A percentile compares a stretch with the other conserved stretches of the same genome.
Conservation (phyloP, 2,329 filamentous ascomycete species). For the Penicillium verrucosum region DNA sequence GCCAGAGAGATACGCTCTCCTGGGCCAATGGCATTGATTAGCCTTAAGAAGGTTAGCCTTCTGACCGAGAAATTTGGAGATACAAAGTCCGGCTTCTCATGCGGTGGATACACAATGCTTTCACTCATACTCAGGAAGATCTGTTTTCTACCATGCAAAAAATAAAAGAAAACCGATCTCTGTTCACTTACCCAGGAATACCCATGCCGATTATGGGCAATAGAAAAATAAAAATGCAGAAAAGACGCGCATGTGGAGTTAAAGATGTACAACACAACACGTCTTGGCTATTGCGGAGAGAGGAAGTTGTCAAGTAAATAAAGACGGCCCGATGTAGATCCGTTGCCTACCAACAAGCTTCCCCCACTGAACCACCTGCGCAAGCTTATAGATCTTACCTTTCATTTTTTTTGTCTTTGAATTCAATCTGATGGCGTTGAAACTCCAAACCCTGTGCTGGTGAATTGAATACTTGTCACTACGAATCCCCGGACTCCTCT, state of each 20-base stretch:
- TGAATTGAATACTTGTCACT: constrained; percentile 5
- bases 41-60: constrained; percentile 50
- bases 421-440: constrained; percentile 10
- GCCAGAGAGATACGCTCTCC: constrained; percentile 76
- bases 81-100: too few species aligned
- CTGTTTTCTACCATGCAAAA: not conserved
- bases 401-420: not conserved
- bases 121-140: not conserved
- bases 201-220: constrained; percentile 33
- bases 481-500: constrained; percentile 4
- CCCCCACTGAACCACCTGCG: not conserved
- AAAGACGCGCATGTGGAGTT: constrained; percentile 10
- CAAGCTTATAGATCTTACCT: not conserved
- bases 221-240: not conserved
- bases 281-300: not conserved
- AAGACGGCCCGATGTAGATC: constrained; percentile 39
- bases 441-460: not conserved
- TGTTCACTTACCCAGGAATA: constrained; percentile 45
- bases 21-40: constrained; percentile 84
- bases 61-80: not conserved
- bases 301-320: constrained; percentile 24
- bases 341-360: constrained; percentile 17
- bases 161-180: not conserved
- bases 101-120: not conserved
- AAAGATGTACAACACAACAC: not conserved